Evolutionary conservation across 1,139 yeast species (phyloP).

Genomic region (Dujonia santamariae): DNA sequence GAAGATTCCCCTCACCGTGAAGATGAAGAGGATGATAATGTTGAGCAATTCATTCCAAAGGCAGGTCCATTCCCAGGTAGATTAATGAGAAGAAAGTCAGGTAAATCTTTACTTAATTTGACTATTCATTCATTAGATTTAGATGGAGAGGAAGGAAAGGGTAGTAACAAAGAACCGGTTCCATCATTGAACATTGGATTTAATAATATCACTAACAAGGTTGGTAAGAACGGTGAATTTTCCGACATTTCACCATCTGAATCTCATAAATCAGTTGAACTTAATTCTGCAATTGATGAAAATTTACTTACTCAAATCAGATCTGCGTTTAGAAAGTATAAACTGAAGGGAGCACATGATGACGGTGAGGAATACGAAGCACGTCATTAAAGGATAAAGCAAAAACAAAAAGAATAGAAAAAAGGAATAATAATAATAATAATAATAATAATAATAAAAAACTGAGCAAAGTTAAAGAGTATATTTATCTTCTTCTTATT

Average conservation of each 20-base stretch:
- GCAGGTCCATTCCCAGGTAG: constrained; percentile 55
- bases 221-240: constrained; percentile 18
- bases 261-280: constrained; percentile 30
- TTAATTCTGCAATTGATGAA: constrained; percentile 31
- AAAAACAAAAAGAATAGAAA: neutral
- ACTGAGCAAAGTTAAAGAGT: no score
- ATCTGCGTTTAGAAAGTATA: constrained; percentile 49
- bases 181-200: constrained; percentile 4
- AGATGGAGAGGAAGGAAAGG: constrained; percentile 53
- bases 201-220: constrained; percentile 3
- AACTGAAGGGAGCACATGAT: constrained; percentile 34
- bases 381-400: constrained; percentile 16
- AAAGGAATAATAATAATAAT: neutral
- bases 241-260: constrained; percentile 25
- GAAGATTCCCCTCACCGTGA: constrained; percentile 16
- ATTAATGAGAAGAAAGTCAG: constrained; percentile 64
- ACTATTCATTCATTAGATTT: constrained; percentile 67
- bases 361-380: constrained; percentile 62
- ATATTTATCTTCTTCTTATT: no score
- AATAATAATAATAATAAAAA: no score
- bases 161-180: constrained; percentile 1
- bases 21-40: constrained; percentile 30
- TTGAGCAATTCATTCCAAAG: constrained; percentile 36
- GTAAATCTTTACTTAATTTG: constrained; percentile 64
- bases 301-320: constrained; percentile 49